Conservation (phyloP, 2,329 filamentous ascomycete species). For the Pyrenochaeta sp. region DNA sequence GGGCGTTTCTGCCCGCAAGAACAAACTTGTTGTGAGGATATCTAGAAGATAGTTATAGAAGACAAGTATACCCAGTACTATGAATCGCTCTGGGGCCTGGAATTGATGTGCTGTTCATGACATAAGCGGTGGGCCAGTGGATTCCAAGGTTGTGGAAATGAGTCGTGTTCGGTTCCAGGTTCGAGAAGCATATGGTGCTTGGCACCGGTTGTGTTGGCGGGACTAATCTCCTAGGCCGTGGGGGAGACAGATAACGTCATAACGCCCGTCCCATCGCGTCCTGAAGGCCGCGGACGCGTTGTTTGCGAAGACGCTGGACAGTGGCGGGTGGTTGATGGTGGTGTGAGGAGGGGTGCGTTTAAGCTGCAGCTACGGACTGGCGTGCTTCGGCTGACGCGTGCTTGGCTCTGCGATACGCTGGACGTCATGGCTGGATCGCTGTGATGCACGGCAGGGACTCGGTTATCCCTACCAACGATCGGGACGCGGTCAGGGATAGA, state of each 20-base stretch:
- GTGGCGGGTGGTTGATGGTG: conserved; percentile 3
- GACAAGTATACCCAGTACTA: not conserved
- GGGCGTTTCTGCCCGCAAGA: no score
- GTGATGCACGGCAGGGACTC: conserved; percentile 39
- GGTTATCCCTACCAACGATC: conserved; percentile 27
- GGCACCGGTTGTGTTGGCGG: not conserved
- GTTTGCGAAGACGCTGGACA: conserved; percentile 8
- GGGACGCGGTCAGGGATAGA: conserved; percentile 29
- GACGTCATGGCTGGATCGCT: conserved; percentile 35
- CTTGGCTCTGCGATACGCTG: conserved; percentile 27
- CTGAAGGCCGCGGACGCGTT: conserved; percentile 13
- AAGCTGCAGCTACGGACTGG: conserved; percentile 28
- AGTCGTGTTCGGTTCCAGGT: not conserved
- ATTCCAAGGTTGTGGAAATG: conserved; percentile 1
- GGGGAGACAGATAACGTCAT: conserved; percentile 25
- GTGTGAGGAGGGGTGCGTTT: conserved; percentile 14
- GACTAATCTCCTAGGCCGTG: not conserved
- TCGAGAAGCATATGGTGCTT: not conserved
- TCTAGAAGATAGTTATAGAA: not conserved
- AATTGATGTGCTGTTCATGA: not conserved
- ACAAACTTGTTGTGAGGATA: no score
- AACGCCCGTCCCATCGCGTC: conserved; percentile 12
- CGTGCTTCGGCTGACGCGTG: conserved; percentile 25
- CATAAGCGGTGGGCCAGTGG: not conserved
- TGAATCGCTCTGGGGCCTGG: not conserved